Percentiles rank a stretch among this genome's conserved stretches.
phyloP scores from a whole-genome alignment of 176 grass and related monocot species.

The Otatea glauca region DNA sequence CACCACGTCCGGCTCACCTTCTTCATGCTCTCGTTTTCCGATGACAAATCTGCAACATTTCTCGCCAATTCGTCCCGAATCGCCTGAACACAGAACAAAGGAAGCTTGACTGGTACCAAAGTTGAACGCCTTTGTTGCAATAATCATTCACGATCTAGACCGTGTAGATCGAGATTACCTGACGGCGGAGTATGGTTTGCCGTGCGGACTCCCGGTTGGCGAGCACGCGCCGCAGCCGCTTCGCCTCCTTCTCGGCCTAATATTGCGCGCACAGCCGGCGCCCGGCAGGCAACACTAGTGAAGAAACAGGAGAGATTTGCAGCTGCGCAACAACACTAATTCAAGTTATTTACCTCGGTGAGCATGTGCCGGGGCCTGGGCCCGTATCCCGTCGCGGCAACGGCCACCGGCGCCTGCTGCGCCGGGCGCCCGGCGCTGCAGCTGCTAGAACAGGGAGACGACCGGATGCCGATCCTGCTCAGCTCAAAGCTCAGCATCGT shows the following conservation, averaged over 20 bases:
- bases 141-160: background rate
- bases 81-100: constrained; percentile 33
- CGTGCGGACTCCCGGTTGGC: constrained; percentile 81
- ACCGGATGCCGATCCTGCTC: constrained; percentile 40
- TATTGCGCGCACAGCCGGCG: background rate
- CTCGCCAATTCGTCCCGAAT: constrained; percentile 63
- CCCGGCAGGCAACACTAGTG: no score
- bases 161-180: constrained; percentile 38
- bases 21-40: constrained; percentile 63
- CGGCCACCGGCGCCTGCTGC: background rate
- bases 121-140: background rate
- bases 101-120: background rate
- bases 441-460: constrained; percentile 39
- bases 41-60: constrained; percentile 56
- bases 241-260: constrained; percentile 70
- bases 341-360: no score
- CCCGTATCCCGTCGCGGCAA: background rate
- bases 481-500: constrained; percentile 49
- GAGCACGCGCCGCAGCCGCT: constrained; percentile 69
- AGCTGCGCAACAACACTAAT: background rate
- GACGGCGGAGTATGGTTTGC: constrained; percentile 69
- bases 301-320: background rate
- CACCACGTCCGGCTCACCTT: constrained; percentile 48
- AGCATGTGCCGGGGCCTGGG: no score
- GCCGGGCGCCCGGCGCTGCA: constrained; percentile 30